Conservation (phyloP, 768 basidiomycete genomes). For the Kwoniella sp. region DNA sequence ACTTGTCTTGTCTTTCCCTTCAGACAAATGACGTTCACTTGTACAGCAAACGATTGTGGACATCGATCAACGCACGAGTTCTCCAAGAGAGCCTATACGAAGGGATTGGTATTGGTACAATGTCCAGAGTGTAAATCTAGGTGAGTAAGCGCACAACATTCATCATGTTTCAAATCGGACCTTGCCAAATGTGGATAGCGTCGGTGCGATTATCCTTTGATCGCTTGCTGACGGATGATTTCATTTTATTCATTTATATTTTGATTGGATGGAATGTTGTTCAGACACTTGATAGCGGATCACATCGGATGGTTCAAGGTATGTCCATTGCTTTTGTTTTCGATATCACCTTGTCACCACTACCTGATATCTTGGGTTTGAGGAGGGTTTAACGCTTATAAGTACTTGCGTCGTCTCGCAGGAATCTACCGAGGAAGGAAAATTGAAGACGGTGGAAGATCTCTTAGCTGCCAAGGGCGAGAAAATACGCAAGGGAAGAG, state of each 20-base stretch:
- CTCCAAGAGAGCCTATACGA: slow-evolving; percentile 77
- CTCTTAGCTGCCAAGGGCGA: slow-evolving; percentile 78
- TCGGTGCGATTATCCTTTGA: too few relatives aligned
- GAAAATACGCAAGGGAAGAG: slow-evolving; percentile 59
- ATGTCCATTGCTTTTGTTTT: slow-evolving; percentile 19
- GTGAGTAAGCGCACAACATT: slow-evolving; percentile 59
- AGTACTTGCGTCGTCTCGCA: too few relatives aligned
- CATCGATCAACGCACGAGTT: slow-evolving; percentile 86
- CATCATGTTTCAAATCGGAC: too few relatives aligned
- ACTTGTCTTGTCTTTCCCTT: not conserved
- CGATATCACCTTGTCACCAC: not conserved
- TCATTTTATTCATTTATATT: too few relatives aligned
- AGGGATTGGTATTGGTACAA: slow-evolving; percentile 84
- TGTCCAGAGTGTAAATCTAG: slow-evolving; percentile 89
- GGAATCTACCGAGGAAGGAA: slow-evolving; percentile 58
- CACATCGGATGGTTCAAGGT: slow-evolving; percentile 57
- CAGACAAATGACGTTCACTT: slow-evolving; percentile 55
- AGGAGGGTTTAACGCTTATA: too few relatives aligned
- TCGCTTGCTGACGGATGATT: too few relatives aligned
- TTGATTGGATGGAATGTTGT: slow-evolving; percentile 3
- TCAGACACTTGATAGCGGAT: slow-evolving; percentile 55
- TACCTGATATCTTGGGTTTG: not conserved
- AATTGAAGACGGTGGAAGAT: slow-evolving; percentile 77
- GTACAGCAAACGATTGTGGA: slow-evolving; percentile 60
- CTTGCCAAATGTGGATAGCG: too few relatives aligned